Evolutionary conservation across 2,329 filamentous ascomycete species (phyloP).

Genomic region (Pyricularia sp.): DNA sequence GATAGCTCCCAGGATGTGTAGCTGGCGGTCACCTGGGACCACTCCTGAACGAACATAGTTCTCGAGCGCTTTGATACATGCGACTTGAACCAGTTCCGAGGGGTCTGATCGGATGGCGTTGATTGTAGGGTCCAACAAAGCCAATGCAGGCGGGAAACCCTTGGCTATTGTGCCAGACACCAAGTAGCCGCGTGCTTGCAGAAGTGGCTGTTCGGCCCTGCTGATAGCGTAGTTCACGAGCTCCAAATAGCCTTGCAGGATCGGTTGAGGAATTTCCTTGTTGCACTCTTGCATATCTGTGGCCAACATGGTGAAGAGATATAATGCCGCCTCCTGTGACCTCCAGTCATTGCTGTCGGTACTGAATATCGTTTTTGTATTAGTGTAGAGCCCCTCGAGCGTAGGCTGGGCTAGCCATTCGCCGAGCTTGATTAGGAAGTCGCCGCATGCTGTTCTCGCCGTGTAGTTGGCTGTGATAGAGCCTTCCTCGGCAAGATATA

Average conservation of each 20-base stretch:
- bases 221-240: constrained; percentile 72
- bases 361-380: constrained; percentile 66
- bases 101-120: constrained; percentile 65
- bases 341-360: constrained; percentile 43
- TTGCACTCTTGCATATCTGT: constrained; percentile 74
- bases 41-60: constrained; percentile 46
- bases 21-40: constrained; percentile 47
- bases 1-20: constrained; percentile 50
- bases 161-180: constrained; percentile 73
- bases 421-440: constrained; percentile 83
- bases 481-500: constrained; percentile 91
- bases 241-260: constrained; percentile 67
- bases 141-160: constrained; percentile 53
- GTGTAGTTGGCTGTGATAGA: constrained; percentile 95
- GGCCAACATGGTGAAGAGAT: constrained; percentile 74
- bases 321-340: constrained; percentile 71
- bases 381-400: constrained; percentile 68
- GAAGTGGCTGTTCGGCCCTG: constrained; percentile 59
- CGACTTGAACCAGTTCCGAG: constrained; percentile 83
- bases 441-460: constrained; percentile 82
- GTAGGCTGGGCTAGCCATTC: constrained; percentile 77
- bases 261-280: constrained; percentile 58
- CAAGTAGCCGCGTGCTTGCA: constrained; percentile 80
- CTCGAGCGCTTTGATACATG: constrained; percentile 81
- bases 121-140: constrained; percentile 63